Conservation (phyloP, 352 stramenopile genomes). For the Phytophthora citrophthora region DNA sequence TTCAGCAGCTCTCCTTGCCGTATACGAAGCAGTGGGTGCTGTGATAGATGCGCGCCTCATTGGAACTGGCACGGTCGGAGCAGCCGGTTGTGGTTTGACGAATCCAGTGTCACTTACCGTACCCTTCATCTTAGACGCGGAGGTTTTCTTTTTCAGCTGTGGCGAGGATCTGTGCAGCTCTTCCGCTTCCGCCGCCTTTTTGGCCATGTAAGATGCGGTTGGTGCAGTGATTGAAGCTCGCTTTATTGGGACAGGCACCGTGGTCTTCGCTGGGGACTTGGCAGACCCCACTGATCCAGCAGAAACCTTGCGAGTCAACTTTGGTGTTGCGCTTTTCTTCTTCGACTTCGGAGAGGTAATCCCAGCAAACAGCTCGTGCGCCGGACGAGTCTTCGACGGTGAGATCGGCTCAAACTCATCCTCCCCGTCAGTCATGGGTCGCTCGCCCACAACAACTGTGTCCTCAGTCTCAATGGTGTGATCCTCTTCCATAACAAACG, state of each 20-base stretch:
- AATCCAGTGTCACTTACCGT: slow-evolving; percentile 27
- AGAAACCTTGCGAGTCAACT: slow-evolving; percentile 33
- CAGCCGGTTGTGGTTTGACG: slow-evolving; percentile 26
- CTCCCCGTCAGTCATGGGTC: slow-evolving; percentile 62
- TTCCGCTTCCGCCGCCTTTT: slow-evolving; percentile 26
- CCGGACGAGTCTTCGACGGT: slow-evolving; percentile 1
- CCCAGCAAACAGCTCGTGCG: slow-evolving; percentile 16
- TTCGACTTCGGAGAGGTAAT: slow-evolving; percentile 10
- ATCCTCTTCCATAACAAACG: slow-evolving; percentile 71
- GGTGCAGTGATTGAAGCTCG: slow-evolving; percentile 37
- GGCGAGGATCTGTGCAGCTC: slow-evolving; percentile 11
- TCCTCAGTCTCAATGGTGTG: slow-evolving; percentile 67
- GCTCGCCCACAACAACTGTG: slow-evolving; percentile 65
- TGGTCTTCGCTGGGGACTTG: slow-evolving; percentile 25
- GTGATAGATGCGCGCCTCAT: slow-evolving; percentile 45
- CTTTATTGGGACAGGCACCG: slow-evolving; percentile 29
- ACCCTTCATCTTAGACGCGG: slow-evolving; percentile 18
- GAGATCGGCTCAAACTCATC: slow-evolving; percentile 45
- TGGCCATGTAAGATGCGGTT: slow-evolving; percentile 36
- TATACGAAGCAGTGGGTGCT: slow-evolving; percentile 36
- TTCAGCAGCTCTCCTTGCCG: slow-evolving; percentile 28
- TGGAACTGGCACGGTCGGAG: slow-evolving; percentile 29
- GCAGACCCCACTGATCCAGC: slow-evolving; percentile 28
- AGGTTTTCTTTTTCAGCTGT: slow-evolving; percentile 22
- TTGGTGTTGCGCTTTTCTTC: slow-evolving; percentile 15